These are phyloP conservation scores for Dictyostelium brefeldianum DNA, from an alignment of 78 protist species.

Conservation along the genomic window DNA sequence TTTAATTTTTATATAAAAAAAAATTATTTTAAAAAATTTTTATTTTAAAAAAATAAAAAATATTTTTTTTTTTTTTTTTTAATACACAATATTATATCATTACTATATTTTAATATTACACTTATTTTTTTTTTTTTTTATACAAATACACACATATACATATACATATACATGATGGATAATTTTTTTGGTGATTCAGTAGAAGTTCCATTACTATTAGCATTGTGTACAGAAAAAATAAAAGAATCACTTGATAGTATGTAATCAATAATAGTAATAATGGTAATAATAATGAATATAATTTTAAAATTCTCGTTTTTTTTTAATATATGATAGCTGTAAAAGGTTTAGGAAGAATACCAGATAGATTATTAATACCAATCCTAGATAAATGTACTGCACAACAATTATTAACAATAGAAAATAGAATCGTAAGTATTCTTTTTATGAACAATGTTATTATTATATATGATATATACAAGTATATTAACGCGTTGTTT, in stretches of 20 bases:
- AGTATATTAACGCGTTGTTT: not conserved
- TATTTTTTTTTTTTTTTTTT: not conserved
- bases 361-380: not conserved
- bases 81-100: not conserved
- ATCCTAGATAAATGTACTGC: constrained; percentile 14
- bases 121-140: not conserved
- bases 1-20: not conserved
- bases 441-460: too few species aligned
- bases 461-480: not conserved
- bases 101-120: not conserved
- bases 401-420: not conserved
- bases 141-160: not conserved
- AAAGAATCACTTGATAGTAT: constrained; percentile 4
- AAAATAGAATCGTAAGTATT: constrained; percentile 19
- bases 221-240: not conserved
- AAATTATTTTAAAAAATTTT: too few species aligned
- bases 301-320: not conserved
- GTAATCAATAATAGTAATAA: constrained; percentile 13
- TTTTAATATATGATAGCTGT: not conserved
- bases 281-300: not conserved
- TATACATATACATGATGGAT: constrained; percentile 2
- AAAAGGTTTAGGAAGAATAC: not conserved
- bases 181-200: constrained; percentile 20
- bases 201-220: constrained; percentile 12
- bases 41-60: too few species aligned